Evolutionary conservation across 768 basidiomycete species (phyloP).

Genomic region (Inosperma sp.): DNA sequence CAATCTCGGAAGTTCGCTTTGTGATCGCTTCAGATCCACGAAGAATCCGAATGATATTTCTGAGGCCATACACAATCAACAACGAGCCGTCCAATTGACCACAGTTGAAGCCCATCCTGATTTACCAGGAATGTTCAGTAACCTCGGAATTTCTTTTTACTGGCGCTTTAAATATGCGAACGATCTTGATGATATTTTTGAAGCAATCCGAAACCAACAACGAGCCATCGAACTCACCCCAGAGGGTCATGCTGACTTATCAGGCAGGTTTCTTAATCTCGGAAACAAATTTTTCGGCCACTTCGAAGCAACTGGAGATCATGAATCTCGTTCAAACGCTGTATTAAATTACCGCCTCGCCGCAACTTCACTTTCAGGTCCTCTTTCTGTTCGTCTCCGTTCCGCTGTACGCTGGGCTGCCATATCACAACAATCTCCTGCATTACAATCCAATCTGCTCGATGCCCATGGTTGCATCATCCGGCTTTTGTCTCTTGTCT

Average conservation of each 20-base stretch:
- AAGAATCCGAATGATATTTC: conserved; percentile 6
- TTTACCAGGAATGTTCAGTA: background rate
- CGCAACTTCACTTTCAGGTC: background rate
- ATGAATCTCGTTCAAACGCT: background rate
- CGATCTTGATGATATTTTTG: background rate
- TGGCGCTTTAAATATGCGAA: background rate
- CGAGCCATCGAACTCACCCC: no score
- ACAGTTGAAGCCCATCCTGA: background rate
- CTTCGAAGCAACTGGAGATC: background rate
- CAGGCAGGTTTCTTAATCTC: background rate
- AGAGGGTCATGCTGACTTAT: no score
- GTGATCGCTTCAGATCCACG: no score
- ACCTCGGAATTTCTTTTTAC: background rate
- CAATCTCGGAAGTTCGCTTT: no score
- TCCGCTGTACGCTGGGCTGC: background rate
- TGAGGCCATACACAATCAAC: background rate
- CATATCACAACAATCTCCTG: background rate
- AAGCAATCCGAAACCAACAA: no score
- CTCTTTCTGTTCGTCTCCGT: background rate
- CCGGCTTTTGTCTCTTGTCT: background rate
- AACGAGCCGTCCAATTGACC: background rate
- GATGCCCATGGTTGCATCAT: background rate
- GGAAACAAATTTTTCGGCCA: conserved; percentile 5
- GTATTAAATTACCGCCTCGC: background rate
- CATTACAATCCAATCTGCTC: background rate